Evolutionary conservation across 2,329 filamentous ascomycete genomes (phyloP).

Genomic region (Beauveria medogensis): DNA sequence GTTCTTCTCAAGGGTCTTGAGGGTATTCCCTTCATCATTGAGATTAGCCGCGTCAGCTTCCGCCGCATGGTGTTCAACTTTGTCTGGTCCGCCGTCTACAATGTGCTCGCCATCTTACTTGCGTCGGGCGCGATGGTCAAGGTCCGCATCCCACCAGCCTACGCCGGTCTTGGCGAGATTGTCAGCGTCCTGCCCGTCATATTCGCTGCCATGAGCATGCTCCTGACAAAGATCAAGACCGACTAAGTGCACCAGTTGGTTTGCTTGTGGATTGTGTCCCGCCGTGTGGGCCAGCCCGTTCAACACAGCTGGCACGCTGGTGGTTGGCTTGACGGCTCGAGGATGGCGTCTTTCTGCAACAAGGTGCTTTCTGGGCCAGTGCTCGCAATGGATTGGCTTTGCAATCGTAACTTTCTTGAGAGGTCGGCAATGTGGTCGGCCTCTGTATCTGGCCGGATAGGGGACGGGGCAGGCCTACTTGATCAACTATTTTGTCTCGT

Average conservation of each 20-base stretch:
- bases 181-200: slow-evolving; percentile 59
- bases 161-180: slow-evolving; percentile 56
- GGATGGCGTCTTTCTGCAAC: not conserved
- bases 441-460: not conserved
- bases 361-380: not conserved
- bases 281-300: not conserved
- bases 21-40: slow-evolving; percentile 43
- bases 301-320: slow-evolving; percentile 3
- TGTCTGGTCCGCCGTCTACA: slow-evolving; percentile 53
- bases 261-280: not conserved
- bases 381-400: not conserved
- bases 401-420: not conserved
- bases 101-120: slow-evolving; percentile 51
- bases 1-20: slow-evolving; percentile 45
- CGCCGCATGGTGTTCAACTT: slow-evolving; percentile 53
- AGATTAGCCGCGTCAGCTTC: slow-evolving; percentile 30
- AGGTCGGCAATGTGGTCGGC: not conserved
- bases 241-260: not conserved
- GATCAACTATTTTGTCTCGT: not conserved
- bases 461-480: not conserved
- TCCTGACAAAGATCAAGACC: slow-evolving; percentile 16
- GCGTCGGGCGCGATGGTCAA: slow-evolving; percentile 50
- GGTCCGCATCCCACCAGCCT: slow-evolving; percentile 38
- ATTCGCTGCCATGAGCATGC: slow-evolving; percentile 22
- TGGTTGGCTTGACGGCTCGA: not conserved